Conservation (phyloP, 345 rosid genomes). For the Hibiscus tridactylites region DNA sequence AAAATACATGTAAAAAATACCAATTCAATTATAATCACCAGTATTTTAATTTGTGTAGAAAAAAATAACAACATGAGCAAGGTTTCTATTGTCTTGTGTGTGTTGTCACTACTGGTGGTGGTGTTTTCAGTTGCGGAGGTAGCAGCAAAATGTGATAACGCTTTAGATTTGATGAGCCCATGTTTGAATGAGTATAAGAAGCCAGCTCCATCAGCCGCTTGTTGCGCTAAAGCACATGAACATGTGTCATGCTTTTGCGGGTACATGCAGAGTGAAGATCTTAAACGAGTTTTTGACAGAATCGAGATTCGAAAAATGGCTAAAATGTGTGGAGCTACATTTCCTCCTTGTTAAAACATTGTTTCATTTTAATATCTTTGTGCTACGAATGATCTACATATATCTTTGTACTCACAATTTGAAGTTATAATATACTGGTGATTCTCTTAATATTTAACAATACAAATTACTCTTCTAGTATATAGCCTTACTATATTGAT, state of each 20-base stretch:
- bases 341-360: not conserved
- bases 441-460: too few relatives aligned
- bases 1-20: not conserved
- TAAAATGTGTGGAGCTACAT: not conserved
- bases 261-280: not conserved
- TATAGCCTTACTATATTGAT: too few relatives aligned
- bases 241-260: not conserved
- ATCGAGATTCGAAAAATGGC: not conserved
- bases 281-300: not conserved
- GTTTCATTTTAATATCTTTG: not conserved
- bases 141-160: constrained; percentile 31
- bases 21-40: not conserved
- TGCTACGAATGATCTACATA: not conserved
- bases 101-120: not conserved
- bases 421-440: too few relatives aligned
- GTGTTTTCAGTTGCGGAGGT: constrained; percentile 16
- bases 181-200: not conserved
- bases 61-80: not conserved
- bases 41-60: not conserved
- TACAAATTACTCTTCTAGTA: too few relatives aligned
- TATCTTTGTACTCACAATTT: too few relatives aligned
- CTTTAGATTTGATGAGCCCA: constrained; percentile 27
- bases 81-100: not conserved
- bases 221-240: not conserved
- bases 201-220: not conserved